These are phyloP conservation scores for Kernera saxatilis DNA, from an alignment of 345 rosid species.

Conservation along the genomic window DNA sequence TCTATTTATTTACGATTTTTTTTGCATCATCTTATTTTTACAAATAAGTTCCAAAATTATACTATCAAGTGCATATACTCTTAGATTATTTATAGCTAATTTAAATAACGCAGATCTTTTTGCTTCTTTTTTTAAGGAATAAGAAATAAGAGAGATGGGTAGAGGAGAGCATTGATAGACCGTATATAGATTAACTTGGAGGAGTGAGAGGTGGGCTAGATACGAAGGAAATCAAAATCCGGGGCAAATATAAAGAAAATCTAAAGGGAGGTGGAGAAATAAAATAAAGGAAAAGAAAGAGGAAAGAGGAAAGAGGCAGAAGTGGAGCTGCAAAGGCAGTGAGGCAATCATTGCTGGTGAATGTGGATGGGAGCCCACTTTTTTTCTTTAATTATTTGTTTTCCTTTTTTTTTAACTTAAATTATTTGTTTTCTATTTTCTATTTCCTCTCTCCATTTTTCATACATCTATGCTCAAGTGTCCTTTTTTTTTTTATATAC, in stretches of 20 bases:
- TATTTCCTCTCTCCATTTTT: conserved; percentile 1
- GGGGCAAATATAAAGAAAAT: neutral
- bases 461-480: conserved; percentile 1
- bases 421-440: neutral
- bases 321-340: conserved; percentile 37
- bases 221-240: neutral
- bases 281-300: conserved; percentile 15
- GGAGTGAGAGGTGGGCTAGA: neutral
- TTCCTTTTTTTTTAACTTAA: neutral
- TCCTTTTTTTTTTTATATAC: neutral
- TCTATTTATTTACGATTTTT: too few species aligned
- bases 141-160: too few species aligned
- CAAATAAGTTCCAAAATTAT: too few species aligned
- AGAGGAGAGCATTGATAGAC: too few species aligned
- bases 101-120: too few species aligned
- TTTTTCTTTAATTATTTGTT: conserved; percentile 19
- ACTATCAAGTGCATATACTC: too few species aligned
- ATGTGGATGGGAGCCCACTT: conserved; percentile 41
- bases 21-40: too few species aligned
- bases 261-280: neutral
- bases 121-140: too few species aligned
- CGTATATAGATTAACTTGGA: too few species aligned
- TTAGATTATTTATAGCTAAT: too few species aligned
- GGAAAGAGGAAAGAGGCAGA: conserved; percentile 22
- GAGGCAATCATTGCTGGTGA: conserved; percentile 39